Conservation (phyloP, 225 moss, liverwort and hornwort genomes). For the Rhytidiadelphus loreus region DNA sequence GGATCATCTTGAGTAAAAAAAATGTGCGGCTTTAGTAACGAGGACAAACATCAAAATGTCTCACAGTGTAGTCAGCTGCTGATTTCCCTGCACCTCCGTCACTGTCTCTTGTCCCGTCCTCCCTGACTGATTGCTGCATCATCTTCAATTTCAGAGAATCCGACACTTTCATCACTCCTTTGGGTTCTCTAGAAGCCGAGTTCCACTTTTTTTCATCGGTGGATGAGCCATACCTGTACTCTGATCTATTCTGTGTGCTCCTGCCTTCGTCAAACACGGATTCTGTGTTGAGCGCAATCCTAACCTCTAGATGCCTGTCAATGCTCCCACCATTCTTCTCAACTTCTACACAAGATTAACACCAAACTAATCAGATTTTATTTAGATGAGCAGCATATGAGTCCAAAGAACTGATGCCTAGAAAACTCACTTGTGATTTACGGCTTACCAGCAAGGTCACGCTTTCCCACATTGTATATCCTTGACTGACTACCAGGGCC, state of each 20-base stretch:
- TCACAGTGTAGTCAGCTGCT: conserved; percentile 31
- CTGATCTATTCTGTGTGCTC: conserved; percentile 28
- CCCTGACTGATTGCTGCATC: conserved; percentile 53
- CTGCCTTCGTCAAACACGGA: conserved; percentile 29
- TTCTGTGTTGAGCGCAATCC: conserved; percentile 25
- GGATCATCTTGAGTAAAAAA: not conserved
- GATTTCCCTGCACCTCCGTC: conserved; percentile 52
- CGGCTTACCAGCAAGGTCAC: conserved; percentile 19
- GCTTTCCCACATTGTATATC: conserved; percentile 23
- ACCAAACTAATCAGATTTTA: conserved; percentile 2
- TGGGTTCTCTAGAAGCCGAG: conserved; percentile 41
- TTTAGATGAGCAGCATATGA: not conserved
- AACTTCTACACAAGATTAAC: conserved; percentile 20
- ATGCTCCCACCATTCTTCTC: conserved; percentile 39
- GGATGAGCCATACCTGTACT: conserved; percentile 44
- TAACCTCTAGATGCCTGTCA: conserved; percentile 33
- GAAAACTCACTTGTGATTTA: not conserved
- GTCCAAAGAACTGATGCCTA: not conserved
- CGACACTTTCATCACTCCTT: conserved; percentile 50
- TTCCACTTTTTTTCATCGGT: conserved; percentile 53
- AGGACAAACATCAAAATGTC: not conserved
- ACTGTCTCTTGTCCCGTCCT: conserved; percentile 49
- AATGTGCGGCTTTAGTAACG: not conserved
- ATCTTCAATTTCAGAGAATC: conserved; percentile 59
- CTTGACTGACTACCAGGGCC: conserved; percentile 23